Evolutionary conservation across 108 stramenopile species (phyloP).

Genomic region (Stephanodiscus minutulus): DNA sequence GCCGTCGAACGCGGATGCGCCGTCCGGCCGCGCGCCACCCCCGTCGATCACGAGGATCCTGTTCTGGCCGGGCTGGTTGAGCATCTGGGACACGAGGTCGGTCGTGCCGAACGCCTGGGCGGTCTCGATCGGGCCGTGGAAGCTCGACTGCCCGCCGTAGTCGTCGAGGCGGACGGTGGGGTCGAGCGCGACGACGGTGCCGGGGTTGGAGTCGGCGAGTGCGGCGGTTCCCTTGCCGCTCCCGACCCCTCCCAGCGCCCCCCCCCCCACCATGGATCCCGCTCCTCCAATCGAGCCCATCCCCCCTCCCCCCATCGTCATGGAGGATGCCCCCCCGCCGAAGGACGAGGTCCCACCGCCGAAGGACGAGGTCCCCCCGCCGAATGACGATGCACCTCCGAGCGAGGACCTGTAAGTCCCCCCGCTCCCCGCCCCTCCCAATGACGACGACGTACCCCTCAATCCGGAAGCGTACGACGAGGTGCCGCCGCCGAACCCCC

Average conservation of each 20-base stretch:
- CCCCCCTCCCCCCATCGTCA: constrained; percentile 12
- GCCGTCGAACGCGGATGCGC: constrained; percentile 43
- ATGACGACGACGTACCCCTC: not conserved
- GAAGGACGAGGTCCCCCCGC: constrained; percentile 5
- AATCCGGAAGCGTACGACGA: not conserved
- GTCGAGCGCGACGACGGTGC: constrained; percentile 29
- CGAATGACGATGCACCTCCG: constrained; percentile 8
- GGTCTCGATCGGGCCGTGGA: constrained; percentile 48
- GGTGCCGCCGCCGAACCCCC: not conserved
- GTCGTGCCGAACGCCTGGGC: constrained; percentile 47
- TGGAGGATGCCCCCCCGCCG: not conserved
- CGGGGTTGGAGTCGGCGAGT: constrained; percentile 38
- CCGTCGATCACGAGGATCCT: constrained; percentile 51
- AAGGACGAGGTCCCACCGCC: constrained; percentile 8
- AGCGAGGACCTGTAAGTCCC: constrained; percentile 14
- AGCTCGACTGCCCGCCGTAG: constrained; percentile 30
- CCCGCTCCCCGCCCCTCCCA: not conserved
- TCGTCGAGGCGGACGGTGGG: constrained; percentile 31
- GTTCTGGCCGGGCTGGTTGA: constrained; percentile 42
- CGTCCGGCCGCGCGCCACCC: constrained; percentile 31
- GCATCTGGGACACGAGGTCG: constrained; percentile 34
- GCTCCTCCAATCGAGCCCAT: constrained; percentile 11
- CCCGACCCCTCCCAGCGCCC: not conserved
- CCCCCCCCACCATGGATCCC: constrained; percentile 3
- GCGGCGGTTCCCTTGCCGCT: constrained; percentile 27